Evolutionary conservation across 176 grass and related monocot genomes (phyloP), one percentile per base, ranked within the genome.

Genomic region (Elaeis guineensis): DNA sequence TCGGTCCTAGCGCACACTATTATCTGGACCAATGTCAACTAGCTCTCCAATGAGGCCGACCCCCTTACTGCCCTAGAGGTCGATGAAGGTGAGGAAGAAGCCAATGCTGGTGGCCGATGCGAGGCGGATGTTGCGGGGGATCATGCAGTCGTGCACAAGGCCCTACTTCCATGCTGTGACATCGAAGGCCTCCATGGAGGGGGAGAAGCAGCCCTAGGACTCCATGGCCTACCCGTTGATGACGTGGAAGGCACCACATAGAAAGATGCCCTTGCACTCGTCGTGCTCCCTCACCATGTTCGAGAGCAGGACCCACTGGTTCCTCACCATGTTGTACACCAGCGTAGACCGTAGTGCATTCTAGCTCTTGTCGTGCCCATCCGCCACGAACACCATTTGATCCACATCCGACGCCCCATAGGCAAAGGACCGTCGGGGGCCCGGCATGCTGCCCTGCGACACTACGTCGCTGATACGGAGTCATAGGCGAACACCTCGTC

Each of bases 351-450:
- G 76, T 9, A 97, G 78, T 19, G 87, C 92, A 78, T 97, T 97
- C 71, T 97, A 91, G 72, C 87, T 79, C 58, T 89, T 71, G 61
- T 97, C 92, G 72, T 97, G 92, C 12, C 92, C 92, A 25, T 83
- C 92, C n/a, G 87, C 83, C 11, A 97, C 75, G 62, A 72, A 91
- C 72, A 97, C 81, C 19, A 19, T n/a, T 18, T 62, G 64, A 2
- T 50, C 32, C 14, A 19, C 58, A 5, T 35, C 76, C 1, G 80
- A 70, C 12, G 72, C 75, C 1, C 78, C 84, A 65, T 81, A 80
- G 3, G 84, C 86, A 71, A 97, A 97, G 76, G 82, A 85, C 7
- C 86, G 74, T 20, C 78, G 75, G 0, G 86, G 82, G 14, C 86
- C 82, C 1, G 86, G 86, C 78, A 90, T 82, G 5, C 49, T 15